Base-by-base conservation (phyloP, 352 stramenopile species). In the Globisporangium nunn region DNA sequence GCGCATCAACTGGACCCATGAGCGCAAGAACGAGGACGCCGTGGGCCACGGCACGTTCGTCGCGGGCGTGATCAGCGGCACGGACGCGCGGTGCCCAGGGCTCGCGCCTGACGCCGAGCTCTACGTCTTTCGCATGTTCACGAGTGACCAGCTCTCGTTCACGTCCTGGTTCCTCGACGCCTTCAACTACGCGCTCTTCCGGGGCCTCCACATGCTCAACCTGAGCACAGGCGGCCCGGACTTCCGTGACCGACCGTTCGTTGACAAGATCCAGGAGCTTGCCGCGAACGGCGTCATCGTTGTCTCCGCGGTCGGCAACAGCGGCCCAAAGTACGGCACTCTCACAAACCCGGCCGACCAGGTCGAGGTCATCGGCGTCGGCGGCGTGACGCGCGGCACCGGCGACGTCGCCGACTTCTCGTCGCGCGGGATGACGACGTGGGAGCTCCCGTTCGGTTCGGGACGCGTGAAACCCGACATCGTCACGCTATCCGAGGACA, bases 131-230 rank as follows among this genome's bases (percentile, higher is more conserved):
- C 75, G 82, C 28, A 90, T 93, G 58, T 96, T 96, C 66, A 95
- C 81, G 7, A 75, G 68, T n/a, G 68, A 91, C 14, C 84, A 93
- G 54, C 64, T 93, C 33, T 92, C 82, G 29, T 96, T 93, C 58
- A 96, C 87, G 29, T 92, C 86, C 12, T 96, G 86, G 87, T 95
- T 95, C 63, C 71, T 95, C 4, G 87, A 96, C 53, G 87, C 86
- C 6, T 93, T 96, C 64, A 96, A 96, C 58, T 96, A 94, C 61
- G 81, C 85, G 17, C 56, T 96, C 5, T 91, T 85, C 50, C 72
- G 81, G 33, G 58, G 68, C 10, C 75, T 95, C 30, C 70, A 95
- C 37, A 71, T 92, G 30, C 59, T 96, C n/a, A 96, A 96, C 59
- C 71, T 95, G 23, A 94, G 82, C 54, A 89, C 88, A 14, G 87